These are phyloP conservation scores for Pogostemon cablin DNA, from an alignment of 257 asterid genomes.

Conservation along the genomic window DNA sequence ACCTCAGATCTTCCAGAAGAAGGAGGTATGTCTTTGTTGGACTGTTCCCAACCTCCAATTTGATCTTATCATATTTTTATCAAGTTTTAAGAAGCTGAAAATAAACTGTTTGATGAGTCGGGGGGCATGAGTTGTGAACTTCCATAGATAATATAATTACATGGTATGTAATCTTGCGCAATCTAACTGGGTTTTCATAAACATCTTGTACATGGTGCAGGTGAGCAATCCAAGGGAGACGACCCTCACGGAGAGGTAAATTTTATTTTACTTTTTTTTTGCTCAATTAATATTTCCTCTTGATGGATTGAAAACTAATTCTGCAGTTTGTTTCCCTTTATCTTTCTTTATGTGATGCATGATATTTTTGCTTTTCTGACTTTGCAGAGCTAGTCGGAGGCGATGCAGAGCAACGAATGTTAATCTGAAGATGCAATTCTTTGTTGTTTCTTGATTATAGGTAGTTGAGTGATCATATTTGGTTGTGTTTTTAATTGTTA, in stretches of 20 bases:
- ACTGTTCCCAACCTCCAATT: neutral
- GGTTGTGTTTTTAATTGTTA: constrained; percentile 9
- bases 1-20: constrained; percentile 77
- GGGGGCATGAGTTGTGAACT: too few species aligned
- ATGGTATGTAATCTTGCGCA: too few species aligned
- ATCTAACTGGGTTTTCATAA: too few species aligned
- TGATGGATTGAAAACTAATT: neutral
- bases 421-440: neutral
- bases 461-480: neutral
- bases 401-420: neutral
- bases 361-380: neutral
- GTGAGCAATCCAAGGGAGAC: constrained; percentile 34
- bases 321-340: too few species aligned
- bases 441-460: neutral
- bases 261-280: neutral
- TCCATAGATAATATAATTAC: too few species aligned
- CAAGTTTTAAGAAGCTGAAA: neutral
- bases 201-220: constrained; percentile 4
- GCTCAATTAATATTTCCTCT: neutral
- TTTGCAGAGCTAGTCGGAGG: constrained; percentile 17
- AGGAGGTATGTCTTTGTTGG: constrained; percentile 46
- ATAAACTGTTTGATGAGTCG: neutral
- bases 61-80: neutral
- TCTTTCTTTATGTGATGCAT: neutral
- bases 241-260: constrained; percentile 28